Evolutionary conservation across 495 filamentous ascomycete genomes (phyloP), one percentile per base, ranked within the genome.

Genomic region (Penicillium canescens): DNA sequence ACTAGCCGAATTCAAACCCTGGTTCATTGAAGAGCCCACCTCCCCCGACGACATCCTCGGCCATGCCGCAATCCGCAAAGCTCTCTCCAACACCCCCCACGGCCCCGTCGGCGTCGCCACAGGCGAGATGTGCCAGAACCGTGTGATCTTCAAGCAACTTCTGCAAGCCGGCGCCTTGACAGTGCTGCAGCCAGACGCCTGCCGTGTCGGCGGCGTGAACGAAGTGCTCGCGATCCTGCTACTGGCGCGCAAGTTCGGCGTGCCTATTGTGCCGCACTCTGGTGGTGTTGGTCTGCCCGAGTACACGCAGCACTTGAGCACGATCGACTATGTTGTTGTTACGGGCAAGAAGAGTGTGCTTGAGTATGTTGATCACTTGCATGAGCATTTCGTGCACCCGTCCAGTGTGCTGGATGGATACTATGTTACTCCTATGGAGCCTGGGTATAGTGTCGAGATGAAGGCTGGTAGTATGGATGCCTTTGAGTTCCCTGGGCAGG

Each of bases 21-120:
- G 92, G 92, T 96, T 96, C 75, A 96, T 96, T 60, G 92, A 96
- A 73, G 92, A 96, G 79, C 92, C 92, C n/a, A 96, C 92, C 39
- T 90, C 86, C 38, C 92, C 92, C 12, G 92, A 96, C 62, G 92
- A 96, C 73, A 85, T 96, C 50, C 84, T 92, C 39, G 92, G 92
- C 35, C 92, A 96, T 78, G 87, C 86, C 47, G 86, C 88, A 5
- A 86, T 96, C 60, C 82, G 87, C 21, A 86, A 91, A 50, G 92
- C 91, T 1, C 81, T 96, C 10, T 75, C 76, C 23, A 63, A 75
- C 52, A 77, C 74, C 31, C 87, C 87, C 1, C 70, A 85, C 65
- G 85, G 85, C 52, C 52, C 73, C 31, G 86, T 96, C 59, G 89
- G 89, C 41, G 92, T 96, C 18, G 92, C 92, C 13, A 96, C 92